Base-by-base conservation (phyloP, 2,329 filamentous ascomycete genomes). In the Cladosporium sp. region DNA sequence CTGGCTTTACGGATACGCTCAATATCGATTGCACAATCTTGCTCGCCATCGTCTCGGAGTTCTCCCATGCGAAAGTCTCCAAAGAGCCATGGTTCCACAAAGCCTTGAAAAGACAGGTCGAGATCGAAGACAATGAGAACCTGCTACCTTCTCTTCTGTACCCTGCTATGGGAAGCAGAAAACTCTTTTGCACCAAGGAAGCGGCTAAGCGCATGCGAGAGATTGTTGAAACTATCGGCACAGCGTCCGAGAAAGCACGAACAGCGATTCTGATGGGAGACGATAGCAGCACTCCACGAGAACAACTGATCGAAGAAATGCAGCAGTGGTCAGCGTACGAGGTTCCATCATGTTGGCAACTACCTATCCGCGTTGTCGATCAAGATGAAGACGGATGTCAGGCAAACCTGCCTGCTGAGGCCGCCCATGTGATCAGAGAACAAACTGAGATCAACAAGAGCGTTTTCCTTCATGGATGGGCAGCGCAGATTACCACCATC, bases 401-500 rank as follows among this genome's bases (percentile, higher is more conserved):
- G 10, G 74, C 78, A 14, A 79, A 76, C 14, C 77, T 88, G 8
- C 85, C 84, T 26, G 68, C 74, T 1, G 77, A 79, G 15, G 80
- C 85, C 14, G 78, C 71, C 49, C 79, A 73, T 70, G 83, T 83
- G 62, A 80, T 74, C 5, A 71, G 80, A 10, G 78, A 81, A 6
- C 79, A 91, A 61, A 87, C 85, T 0, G 77, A 81, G 14, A 87
- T 91, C 65, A 92, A 92, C 71, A 78, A 83, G n/a, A 88, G 88
- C 24, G 90, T 92, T 10, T 92, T 93, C 73, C 80, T 90, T 62
- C 88, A 88, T 72, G 90, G 90, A 18, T 93, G 91, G 91, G 82
- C 82, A 11, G 78, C 80, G 10, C 80, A 83, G 0, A 74, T 85
- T 30, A 90, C 88, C 1, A 93, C 90, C 0, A 78, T 93, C 61